Evolutionary conservation across 2,329 filamentous ascomycete genomes (phyloP).

Genomic region (Pseudogymnoascus sp.): DNA sequence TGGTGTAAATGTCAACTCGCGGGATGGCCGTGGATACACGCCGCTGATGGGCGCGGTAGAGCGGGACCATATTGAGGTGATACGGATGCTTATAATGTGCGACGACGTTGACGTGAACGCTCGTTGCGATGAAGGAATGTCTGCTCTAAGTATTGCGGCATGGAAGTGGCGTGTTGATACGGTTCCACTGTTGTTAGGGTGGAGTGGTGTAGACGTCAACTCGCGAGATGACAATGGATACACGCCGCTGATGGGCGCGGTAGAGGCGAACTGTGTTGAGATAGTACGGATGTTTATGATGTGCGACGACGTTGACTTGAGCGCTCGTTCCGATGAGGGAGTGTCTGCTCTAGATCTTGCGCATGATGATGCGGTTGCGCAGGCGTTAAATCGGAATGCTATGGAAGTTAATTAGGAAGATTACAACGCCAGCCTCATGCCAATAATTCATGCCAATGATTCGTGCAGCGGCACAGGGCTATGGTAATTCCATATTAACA

Average conservation of each 20-base stretch:
- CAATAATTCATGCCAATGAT: too few species aligned
- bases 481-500: background rate
- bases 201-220: too few species aligned
- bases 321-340: background rate
- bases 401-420: background rate
- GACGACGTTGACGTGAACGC: background rate
- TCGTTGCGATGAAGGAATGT: background rate
- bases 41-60: too few species aligned
- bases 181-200: too few species aligned
- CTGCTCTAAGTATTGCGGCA: background rate
- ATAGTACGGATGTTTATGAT: background rate
- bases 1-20: too few species aligned
- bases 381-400: background rate
- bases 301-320: background rate
- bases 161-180: too few species aligned
- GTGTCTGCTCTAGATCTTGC: background rate
- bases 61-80: background rate
- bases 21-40: too few species aligned
- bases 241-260: too few species aligned
- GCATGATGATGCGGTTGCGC: background rate
- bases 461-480: background rate
- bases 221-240: too few species aligned
- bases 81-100: background rate
- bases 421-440: background rate
- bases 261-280: background rate